Conservation (phyloP, 345 rosid species). For the Brassica juncea region DNA sequence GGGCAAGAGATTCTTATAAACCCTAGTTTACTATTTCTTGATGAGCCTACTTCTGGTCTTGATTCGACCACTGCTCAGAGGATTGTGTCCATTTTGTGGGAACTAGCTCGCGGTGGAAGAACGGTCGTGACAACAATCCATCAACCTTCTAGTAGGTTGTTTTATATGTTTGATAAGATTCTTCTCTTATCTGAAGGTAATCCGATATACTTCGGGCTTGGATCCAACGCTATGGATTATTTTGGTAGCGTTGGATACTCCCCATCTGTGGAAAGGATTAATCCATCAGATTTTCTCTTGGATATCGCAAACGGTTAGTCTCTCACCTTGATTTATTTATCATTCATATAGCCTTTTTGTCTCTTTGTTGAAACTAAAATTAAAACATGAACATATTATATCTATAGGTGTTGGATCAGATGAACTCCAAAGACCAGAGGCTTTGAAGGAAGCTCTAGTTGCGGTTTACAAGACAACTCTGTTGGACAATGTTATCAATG, state of each 20-base stretch:
- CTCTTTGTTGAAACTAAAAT: neutral
- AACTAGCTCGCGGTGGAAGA: conserved; percentile 75
- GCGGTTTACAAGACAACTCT: conserved; percentile 45
- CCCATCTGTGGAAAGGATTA: conserved; percentile 56
- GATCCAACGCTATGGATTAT: conserved; percentile 70
- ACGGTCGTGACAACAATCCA: conserved; percentile 82
- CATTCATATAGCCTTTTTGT: neutral
- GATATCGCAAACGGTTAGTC: conserved; percentile 89
- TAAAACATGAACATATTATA: conserved; percentile 3
- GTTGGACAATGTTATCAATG: conserved; percentile 41
- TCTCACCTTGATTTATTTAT: conserved; percentile 13
- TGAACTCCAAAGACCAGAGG: conserved; percentile 39
- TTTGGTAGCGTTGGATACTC: conserved; percentile 60
- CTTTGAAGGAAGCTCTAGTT: conserved; percentile 42
- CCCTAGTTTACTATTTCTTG: conserved; percentile 84
- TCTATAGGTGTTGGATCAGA: conserved; percentile 45
- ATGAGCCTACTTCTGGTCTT: conserved; percentile 95
- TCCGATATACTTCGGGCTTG: conserved; percentile 59
- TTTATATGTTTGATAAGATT: conserved; percentile 83
- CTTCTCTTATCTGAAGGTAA: conserved; percentile 78
- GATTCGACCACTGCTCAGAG: conserved; percentile 90
- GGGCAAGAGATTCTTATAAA: conserved; percentile 91
- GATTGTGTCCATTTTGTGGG: conserved; percentile 59
- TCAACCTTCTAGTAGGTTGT: conserved; percentile 88
- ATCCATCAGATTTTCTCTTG: conserved; percentile 91